Percentiles rank a stretch among this genome's conserved stretches.
Evolutionary conservation across 345 rosid genomes (phyloP).

Genomic region (Eucalyptus virginea): DNA sequence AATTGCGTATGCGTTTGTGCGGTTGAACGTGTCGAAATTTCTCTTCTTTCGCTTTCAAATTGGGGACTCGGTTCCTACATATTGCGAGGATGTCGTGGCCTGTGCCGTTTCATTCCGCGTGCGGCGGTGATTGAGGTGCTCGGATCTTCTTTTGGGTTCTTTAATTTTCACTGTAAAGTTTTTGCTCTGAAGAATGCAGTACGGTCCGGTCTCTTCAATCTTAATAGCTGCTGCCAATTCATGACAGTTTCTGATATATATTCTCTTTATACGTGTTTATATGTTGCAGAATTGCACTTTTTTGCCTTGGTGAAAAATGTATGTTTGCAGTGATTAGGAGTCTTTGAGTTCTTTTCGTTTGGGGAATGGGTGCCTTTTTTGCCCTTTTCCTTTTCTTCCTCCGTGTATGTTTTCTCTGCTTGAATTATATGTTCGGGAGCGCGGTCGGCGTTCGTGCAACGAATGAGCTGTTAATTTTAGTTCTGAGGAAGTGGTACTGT

Average conservation of each 20-base stretch:
- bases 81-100: neutral
- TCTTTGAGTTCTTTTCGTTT: neutral
- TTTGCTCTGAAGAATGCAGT: neutral
- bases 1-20: neutral
- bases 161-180: neutral
- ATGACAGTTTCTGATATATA: neutral
- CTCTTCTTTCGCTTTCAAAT: neutral
- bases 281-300: neutral
- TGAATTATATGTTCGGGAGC: neutral
- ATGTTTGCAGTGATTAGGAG: neutral
- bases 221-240: neutral
- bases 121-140: neutral
- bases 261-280: neutral
- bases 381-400: neutral
- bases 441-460: neutral
- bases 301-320: neutral
- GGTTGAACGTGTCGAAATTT: neutral
- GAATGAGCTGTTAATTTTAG: neutral
- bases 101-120: neutral
- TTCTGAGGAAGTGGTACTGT: neutral
- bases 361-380: neutral
- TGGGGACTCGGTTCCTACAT: neutral
- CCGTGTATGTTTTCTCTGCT: neutral
- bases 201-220: neutral
- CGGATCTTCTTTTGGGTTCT: neutral